Conservation (phyloP, 148 eudicot species). For the Limonium bicolor region DNA sequence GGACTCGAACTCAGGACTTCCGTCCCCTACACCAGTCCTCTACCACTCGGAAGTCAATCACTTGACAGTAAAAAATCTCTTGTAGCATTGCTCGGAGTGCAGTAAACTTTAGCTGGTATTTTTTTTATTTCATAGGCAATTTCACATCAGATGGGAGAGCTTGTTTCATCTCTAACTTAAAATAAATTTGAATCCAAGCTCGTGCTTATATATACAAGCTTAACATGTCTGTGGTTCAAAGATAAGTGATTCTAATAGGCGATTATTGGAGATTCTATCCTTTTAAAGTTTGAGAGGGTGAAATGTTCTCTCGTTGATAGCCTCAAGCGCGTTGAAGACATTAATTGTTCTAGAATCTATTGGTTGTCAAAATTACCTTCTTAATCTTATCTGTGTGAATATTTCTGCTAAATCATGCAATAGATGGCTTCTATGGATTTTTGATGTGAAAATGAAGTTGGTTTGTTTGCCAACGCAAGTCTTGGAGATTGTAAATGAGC, state of each 20-base stretch:
- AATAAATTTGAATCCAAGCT: background rate
- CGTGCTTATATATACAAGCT: too few relatives aligned
- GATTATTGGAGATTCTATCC: slow-evolving; percentile 83
- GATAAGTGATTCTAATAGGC: too few relatives aligned
- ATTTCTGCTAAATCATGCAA: too few relatives aligned
- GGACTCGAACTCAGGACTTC: too few relatives aligned
- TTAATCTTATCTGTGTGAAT: too few relatives aligned
- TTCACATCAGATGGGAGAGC: background rate
- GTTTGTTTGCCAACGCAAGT: slow-evolving; percentile 38
- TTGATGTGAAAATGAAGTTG: too few relatives aligned
- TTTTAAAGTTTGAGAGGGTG: slow-evolving; percentile 76
- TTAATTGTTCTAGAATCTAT: slow-evolving; percentile 77
- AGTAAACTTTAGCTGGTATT: slow-evolving; percentile 92
- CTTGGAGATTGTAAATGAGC: slow-evolving; percentile 50
- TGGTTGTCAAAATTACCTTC: too few relatives aligned
- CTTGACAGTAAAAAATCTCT: too few relatives aligned
- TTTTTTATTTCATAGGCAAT: background rate
- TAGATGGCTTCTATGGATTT: too few relatives aligned
- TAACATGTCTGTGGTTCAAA: too few relatives aligned
- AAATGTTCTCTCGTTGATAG: slow-evolving; percentile 67
- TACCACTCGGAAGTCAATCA: too few relatives aligned
- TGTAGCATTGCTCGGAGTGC: slow-evolving; percentile 82
- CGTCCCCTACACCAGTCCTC: too few relatives aligned
- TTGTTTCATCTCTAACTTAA: background rate
- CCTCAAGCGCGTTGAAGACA: slow-evolving; percentile 68